Evolutionary conservation across 345 rosid species (phyloP).

Genomic region (Eucalyptus guilfoylei): DNA sequence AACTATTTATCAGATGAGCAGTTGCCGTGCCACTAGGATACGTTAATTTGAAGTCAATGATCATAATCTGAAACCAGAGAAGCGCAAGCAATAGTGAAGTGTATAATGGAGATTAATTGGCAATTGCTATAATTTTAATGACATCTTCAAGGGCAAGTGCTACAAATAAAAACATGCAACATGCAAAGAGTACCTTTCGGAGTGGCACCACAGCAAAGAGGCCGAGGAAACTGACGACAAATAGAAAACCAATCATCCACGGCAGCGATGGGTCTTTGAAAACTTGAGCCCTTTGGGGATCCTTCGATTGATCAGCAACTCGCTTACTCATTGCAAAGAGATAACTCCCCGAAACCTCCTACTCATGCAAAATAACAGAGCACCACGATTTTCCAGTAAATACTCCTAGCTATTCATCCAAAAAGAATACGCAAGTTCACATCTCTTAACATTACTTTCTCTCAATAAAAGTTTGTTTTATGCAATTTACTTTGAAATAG

Average conservation of each 20-base stretch:
- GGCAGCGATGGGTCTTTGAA: neutral
- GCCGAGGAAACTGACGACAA: conserved; percentile 9
- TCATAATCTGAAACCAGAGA: conserved; percentile 3
- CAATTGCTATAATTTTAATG: too few relatives aligned
- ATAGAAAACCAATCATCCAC: conserved; percentile 8
- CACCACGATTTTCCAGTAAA: neutral
- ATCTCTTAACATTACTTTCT: neutral
- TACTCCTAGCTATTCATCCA: neutral
- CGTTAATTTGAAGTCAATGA: conserved; percentile 10
- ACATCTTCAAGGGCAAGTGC: neutral
- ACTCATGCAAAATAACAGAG: neutral
- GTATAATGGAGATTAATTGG: neutral
- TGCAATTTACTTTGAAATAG: neutral
- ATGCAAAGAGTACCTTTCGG: neutral
- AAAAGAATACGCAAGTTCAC: neutral
- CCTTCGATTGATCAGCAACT: neutral
- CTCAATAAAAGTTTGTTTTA: neutral
- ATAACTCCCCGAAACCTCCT: conserved; percentile 9
- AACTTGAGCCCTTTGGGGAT: neutral
- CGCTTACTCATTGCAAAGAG: conserved; percentile 2
- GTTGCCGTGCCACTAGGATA: conserved; percentile 16
- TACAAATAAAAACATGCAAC: neutral
- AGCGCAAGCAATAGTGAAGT: neutral
- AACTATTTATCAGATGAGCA: conserved; percentile 10
- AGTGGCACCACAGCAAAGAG: conserved; percentile 11